phyloP scores from a whole-genome alignment of 164 flowering plant genomes.

The Protea cynaroides region DNA sequence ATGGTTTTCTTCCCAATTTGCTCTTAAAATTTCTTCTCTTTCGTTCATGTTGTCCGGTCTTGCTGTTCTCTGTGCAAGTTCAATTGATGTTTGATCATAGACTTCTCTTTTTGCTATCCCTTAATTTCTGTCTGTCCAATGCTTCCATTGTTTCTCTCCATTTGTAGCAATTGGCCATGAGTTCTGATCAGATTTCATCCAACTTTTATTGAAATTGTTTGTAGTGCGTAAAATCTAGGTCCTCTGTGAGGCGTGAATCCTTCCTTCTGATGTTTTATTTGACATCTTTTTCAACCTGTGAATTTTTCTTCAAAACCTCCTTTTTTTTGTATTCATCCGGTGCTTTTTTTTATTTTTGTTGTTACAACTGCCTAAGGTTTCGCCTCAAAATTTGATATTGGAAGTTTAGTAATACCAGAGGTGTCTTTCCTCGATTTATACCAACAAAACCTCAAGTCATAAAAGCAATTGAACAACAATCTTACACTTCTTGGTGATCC shows the following conservation, averaged over 20 bases:
- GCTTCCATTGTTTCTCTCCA: neutral
- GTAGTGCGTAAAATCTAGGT: neutral
- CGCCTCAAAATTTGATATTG: slow-evolving; percentile 54
- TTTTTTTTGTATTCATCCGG: slow-evolving; percentile 33
- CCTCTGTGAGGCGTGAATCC: slow-evolving; percentile 5
- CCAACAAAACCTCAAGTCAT: too few relatives aligned
- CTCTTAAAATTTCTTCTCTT: neutral
- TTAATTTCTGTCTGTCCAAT: too few relatives aligned
- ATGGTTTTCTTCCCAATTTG: slow-evolving; percentile 1
- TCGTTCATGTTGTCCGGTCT: neutral
- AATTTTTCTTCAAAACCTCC: slow-evolving; percentile 32
- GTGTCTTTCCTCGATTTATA: too few relatives aligned
- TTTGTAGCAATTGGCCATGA: neutral
- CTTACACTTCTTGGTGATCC: too few relatives aligned
- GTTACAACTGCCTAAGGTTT: slow-evolving; percentile 50
- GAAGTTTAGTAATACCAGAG: slow-evolving; percentile 6
- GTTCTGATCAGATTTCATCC: neutral
- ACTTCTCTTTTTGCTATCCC: neutral
- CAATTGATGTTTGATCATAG: neutral
- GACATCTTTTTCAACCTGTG: slow-evolving; percentile 20
- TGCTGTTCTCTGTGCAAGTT: neutral
- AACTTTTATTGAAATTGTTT: neutral
- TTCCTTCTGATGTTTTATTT: slow-evolving; percentile 50
- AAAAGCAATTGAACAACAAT: too few relatives aligned
- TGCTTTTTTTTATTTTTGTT: slow-evolving; percentile 44